A percentile compares a stretch with the other conserved stretches of the same genome.
phyloP scores from a whole-genome alignment of 2,329 filamentous ascomycete species.

The Pseudopyrenochaeta lycopersici region DNA sequence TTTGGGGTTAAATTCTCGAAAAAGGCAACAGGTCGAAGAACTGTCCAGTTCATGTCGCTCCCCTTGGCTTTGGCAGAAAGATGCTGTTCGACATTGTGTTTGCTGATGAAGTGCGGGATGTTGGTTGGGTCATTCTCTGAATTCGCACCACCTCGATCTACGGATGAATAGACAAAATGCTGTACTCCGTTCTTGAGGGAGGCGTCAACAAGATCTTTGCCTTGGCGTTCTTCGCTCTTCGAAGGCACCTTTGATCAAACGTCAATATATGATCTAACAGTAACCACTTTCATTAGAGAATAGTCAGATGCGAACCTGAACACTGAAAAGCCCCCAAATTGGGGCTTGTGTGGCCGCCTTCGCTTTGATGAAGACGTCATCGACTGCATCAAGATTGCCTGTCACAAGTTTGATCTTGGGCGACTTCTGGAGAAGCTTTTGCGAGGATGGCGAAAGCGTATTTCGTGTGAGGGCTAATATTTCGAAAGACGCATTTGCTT shows the following conservation, averaged over 20 bases:
- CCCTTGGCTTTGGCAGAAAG: slow-evolving; percentile 54
- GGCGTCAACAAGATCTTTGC: slow-evolving; percentile 49
- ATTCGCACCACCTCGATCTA: slow-evolving; percentile 49
- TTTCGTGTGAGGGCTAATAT: slow-evolving; percentile 68
- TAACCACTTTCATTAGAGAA: neutral
- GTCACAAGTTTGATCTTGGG: slow-evolving; percentile 62
- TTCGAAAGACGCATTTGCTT: slow-evolving; percentile 50
- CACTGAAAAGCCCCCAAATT: slow-evolving; percentile 46
- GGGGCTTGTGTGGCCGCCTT: slow-evolving; percentile 36
- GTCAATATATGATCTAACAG: slow-evolving; percentile 46
- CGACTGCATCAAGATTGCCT: slow-evolving; percentile 62
- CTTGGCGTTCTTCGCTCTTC: slow-evolving; percentile 46
- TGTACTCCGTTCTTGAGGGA: slow-evolving; percentile 40
- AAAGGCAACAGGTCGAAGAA: slow-evolving; percentile 68
- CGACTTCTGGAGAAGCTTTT: slow-evolving; percentile 57
- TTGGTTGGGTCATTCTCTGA: slow-evolving; percentile 61
- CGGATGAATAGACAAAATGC: slow-evolving; percentile 50
- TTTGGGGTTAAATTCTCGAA: slow-evolving; percentile 63
- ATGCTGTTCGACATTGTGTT: slow-evolving; percentile 68
- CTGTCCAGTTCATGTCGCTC: slow-evolving; percentile 63
- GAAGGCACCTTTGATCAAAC: slow-evolving; percentile 18
- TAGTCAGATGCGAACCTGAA: slow-evolving; percentile 25
- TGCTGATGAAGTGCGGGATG: slow-evolving; percentile 69
- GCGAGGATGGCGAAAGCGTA: slow-evolving; percentile 57
- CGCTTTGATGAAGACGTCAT: slow-evolving; percentile 60